Base-by-base conservation (phyloP, 2,329 filamentous ascomycete species). In the Pezicula carpinea region DNA sequence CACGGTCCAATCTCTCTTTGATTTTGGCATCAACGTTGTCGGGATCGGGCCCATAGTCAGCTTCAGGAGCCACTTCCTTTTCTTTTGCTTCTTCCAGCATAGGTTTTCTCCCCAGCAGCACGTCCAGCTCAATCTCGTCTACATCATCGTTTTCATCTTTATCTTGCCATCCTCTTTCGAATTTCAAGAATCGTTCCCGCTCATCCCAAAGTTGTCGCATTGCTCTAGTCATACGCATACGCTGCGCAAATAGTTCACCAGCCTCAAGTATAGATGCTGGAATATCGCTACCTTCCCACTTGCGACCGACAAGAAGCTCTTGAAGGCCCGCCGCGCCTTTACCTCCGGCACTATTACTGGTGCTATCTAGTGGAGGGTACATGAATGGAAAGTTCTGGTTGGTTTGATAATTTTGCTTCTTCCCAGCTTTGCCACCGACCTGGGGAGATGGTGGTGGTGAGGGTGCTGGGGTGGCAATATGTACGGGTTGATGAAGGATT, bases 391-490 rank as follows among this genome's bases (percentile, higher is more conserved):
- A 97, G 63, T 96, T 93, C 59, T 99, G 93, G 62, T 99, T 99
- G 0, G 93, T 99, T 66, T 99, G 93, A 60, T 99, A 99, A 58
- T 97, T 99, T 62, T 99, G 93, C 64, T 99, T 99, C 74, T 99
- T 99, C 1, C 87, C 91, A 44, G 87, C 89, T 66, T 97, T 99
- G 0, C 90, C 90, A 21, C 90, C 91, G 29, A 85, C 85, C 8
- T 74, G 77, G 0, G 93, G 93, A 1, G 92, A 96, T 1, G 93
- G 93, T 0, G 93, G 93, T 19, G 93, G 93, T 0, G 93, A 99
- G 1, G 93, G 93, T 0, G 91, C 92, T 0, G 93, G 93, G 1
- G 93, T 99, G n/a, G 93, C 93, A 58, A 99, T 99, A 65, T 99
- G 93, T 5, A 99, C 92, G 5, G 93, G 89, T 61, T 97, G 92